Conservation (phyloP, 2,329 filamentous ascomycete species). For the Trichophyton rubrum region DNA sequence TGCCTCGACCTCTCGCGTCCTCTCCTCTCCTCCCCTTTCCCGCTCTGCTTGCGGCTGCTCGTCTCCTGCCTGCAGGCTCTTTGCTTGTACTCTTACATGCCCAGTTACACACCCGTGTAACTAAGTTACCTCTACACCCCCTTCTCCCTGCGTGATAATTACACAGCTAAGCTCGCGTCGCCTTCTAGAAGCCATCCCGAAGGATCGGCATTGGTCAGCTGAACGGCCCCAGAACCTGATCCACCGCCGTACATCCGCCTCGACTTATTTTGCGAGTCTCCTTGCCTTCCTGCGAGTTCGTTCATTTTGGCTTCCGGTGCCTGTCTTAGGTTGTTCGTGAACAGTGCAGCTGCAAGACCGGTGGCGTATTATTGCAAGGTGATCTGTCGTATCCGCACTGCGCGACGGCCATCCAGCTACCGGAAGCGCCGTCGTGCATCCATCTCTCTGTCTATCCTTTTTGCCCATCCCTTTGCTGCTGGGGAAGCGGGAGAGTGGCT, state of each 20-base stretch:
- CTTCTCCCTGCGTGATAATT: not conserved
- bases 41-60: too few relatives aligned
- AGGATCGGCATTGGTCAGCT: constrained; percentile 3
- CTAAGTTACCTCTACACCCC: not conserved
- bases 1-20: too few relatives aligned
- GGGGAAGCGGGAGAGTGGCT: too few relatives aligned
- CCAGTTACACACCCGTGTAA: not conserved
- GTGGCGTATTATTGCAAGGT: not conserved
- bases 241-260: not conserved
- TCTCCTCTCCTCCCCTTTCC: not conserved
- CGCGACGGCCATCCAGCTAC: not conserved
- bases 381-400: not conserved
- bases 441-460: not conserved
- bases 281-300: not conserved
- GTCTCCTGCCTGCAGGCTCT: not conserved
- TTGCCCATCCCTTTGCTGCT: not conserved
- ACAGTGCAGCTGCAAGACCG: not conserved
- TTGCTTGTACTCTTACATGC: not conserved
- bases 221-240: constrained; percentile 1
- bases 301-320: not conserved
- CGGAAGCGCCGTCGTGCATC: not conserved
- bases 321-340: not conserved
- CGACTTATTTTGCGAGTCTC: not conserved
- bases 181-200: constrained; percentile 5
- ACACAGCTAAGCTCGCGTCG: not conserved